A percentile compares a stretch with the other conserved stretches of the same genome.
These are phyloP conservation scores for Podaxis mareebaensis DNA, from an alignment of 768 basidiomycete genomes.

Conservation along the genomic window DNA sequence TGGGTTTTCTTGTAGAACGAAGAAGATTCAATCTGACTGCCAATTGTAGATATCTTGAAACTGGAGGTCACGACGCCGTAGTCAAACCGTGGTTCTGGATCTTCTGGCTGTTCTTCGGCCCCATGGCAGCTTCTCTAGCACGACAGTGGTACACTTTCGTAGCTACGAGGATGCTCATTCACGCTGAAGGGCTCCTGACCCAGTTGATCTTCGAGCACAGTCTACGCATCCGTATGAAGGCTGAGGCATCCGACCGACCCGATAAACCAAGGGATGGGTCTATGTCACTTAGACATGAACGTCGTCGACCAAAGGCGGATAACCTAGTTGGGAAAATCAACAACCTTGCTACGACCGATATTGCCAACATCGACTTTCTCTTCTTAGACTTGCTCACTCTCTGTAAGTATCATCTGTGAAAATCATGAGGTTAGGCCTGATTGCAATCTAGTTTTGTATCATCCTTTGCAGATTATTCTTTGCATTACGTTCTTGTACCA, in stretches of 20 bases:
- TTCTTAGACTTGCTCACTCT: background rate
- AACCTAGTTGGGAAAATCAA: conserved; percentile 73
- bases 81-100: conserved; percentile 24
- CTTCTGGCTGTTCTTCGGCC: conserved; percentile 13
- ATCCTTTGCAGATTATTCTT: conserved; percentile 41
- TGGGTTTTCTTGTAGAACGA: background rate
- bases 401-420: background rate
- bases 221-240: conserved; percentile 60
- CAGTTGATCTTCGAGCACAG: conserved; percentile 42
- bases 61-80: conserved; percentile 12
- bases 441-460: conserved; percentile 28
- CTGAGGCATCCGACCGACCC: conserved; percentile 28
- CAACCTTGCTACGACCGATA: conserved; percentile 68
- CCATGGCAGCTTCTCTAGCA: conserved; percentile 18
- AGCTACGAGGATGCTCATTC: conserved; percentile 48
- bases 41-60: conserved; percentile 25
- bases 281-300: background rate
- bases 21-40: background rate
- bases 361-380: conserved; percentile 29
- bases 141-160: conserved; percentile 36
- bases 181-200: conserved; percentile 43
- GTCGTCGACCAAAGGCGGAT: conserved; percentile 8
- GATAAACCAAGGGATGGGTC: background rate
- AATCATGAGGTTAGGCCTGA: background rate
- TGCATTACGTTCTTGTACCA: conserved; percentile 45